Base-by-base conservation (phyloP, 805 yeast species). In the Maudiozyma bulderi region DNA sequence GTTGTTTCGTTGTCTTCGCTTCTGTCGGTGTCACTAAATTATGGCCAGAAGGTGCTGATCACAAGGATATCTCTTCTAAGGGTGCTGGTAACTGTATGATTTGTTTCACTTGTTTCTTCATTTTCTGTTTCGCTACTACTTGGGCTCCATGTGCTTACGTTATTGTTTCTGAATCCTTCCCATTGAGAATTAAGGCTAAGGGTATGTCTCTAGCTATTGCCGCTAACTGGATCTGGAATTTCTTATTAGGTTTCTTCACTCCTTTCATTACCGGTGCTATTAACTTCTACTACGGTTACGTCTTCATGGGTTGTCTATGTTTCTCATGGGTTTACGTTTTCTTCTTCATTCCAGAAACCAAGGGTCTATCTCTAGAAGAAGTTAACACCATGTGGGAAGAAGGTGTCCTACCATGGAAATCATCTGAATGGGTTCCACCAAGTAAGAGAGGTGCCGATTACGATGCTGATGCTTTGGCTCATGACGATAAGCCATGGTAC, bases 291-390 rank as follows among this genome's bases (percentile, higher is more conserved):
- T 78, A 81, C 64, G 91, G 93, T 47, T 81, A 76, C 62, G 78
- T 66, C 34, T 72, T 72, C 60, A 66, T 77, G 54, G 84, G 83
- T 1, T 78, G 83, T 62, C 66, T 78, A 65, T 63, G 77, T 28
- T 74, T 68, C 51, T 64, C 74, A 14, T 57, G 83, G 62, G 69
- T 82, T 63, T 86, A 82, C 66, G 84, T 84, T 45, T 77, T 74
- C 73, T 78, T 85, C 73, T 75, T 73, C 57, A 78, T 86, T 53
- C 80, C 80, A 60, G 89, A 84, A 67, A 86, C 95, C 49, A 80
- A 78, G 71, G 93, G 91, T 55, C 76, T 84, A 60, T 74, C 83
- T 45, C 75, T 86, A 65, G 93, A 85, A 69, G 86, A 85, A 67
- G 86, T 85, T 54, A 87, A 84, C 65, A 81, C 75, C 58, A 66